Evolutionary conservation across 2,329 filamentous ascomycete species (phyloP).

Genomic region (Arthrobotrys iridis): DNA sequence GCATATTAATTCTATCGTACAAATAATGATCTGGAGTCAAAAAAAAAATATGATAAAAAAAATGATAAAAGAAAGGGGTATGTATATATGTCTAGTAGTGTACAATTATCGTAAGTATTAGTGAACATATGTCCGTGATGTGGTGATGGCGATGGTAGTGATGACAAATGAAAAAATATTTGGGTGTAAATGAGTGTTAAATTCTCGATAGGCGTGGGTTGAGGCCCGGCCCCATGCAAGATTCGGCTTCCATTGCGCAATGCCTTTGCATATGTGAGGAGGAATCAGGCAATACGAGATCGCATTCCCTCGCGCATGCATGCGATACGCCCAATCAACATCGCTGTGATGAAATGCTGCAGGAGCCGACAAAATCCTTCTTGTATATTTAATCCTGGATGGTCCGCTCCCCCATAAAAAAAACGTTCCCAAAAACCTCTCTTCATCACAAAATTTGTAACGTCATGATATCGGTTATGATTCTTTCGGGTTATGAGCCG

Average conservation of each 20-base stretch:
- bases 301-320: too few relatives aligned
- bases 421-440: too few relatives aligned
- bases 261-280: background rate
- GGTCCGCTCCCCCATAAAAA: too few relatives aligned
- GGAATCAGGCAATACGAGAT: background rate
- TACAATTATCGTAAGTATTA: background rate
- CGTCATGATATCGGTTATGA: too few relatives aligned
- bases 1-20: background rate
- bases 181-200: background rate
- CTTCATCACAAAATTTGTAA: too few relatives aligned
- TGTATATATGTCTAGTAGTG: background rate
- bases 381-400: too few relatives aligned
- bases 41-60: background rate
- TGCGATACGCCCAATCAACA: background rate
- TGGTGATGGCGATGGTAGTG: background rate
- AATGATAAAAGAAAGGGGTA: too few relatives aligned
- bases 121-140: background rate
- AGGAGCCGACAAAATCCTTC: background rate
- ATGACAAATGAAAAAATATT: conserved; percentile 5
- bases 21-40: background rate
- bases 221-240: background rate
- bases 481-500: too few relatives aligned
- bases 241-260: background rate
- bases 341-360: too few relatives aligned
- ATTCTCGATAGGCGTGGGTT: background rate